These are phyloP conservation scores for Fonsecaea multimorphosa DNA, from an alignment of 2,329 filamentous ascomycete species.

Conservation along the genomic window DNA sequence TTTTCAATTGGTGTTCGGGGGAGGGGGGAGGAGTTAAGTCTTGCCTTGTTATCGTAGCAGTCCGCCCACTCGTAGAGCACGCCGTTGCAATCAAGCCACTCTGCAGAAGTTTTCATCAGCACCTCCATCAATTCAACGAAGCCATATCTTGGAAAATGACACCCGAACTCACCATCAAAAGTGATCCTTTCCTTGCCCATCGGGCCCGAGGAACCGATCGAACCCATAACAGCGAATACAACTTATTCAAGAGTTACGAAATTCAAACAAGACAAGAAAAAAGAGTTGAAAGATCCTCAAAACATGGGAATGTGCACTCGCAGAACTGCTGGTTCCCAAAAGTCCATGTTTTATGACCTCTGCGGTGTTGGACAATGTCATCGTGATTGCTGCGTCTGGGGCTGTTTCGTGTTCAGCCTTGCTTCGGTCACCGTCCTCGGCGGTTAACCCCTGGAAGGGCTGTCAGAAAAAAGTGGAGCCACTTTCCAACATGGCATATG, in stretches of 20 bases:
- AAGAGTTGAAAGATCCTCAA: neutral
- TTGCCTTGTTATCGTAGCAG: constrained; percentile 7
- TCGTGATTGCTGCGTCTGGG: too few species aligned
- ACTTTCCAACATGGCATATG: too few species aligned
- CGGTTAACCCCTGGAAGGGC: too few species aligned
- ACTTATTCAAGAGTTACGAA: neutral
- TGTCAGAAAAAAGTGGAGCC: too few species aligned
- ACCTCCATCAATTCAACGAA: neutral
- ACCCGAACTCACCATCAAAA: neutral
- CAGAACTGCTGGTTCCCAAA: too few species aligned
- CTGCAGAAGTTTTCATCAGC: neutral
- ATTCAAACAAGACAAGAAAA: neutral
- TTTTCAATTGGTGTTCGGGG: too few species aligned
- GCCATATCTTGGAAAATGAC: neutral
- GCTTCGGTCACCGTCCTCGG: too few species aligned
- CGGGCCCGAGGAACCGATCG: neutral
- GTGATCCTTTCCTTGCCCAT: constrained; percentile 4
- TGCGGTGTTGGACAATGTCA: too few species aligned
- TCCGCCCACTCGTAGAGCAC: constrained; percentile 4
- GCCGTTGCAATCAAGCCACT: neutral
- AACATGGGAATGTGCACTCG: too few species aligned
- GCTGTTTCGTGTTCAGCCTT: too few species aligned
- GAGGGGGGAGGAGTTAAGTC: too few species aligned
- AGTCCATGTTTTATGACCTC: too few species aligned
- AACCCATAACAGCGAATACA: neutral